Base-by-base conservation (phyloP, 306 rosid species). In the Cicer arietinum region DNA sequence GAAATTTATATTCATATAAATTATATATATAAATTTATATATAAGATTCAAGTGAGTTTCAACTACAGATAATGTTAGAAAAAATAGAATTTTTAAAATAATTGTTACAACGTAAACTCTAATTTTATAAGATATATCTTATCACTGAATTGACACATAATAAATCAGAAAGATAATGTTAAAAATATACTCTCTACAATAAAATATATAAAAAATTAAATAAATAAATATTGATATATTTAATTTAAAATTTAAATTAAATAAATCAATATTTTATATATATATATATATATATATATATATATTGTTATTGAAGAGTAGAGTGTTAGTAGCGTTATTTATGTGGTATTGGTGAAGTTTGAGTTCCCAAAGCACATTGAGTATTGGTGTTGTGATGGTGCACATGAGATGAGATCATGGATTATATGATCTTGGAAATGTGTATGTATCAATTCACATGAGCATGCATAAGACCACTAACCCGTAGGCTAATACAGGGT, bases 401-500 rank as follows among this genome's bases (percentile, higher is more conserved):
- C 84, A 79, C 87, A 82, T 75, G 87, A 77, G 69, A 54, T 81
- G 17, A 76, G 67, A 51, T 80, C 7, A 39, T 61, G 65, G 67
- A 13, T 60, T 25, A 59, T 42, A 10, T 9, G 52, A 74, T 74
- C 84, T 80, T 69, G 90, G 85, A 67, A 86, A 51, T 73, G 85
- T 46, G 37, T 60, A 61, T 80, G 89, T 79, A 60, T 58, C 67
- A 76, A 75, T 77, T 88, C 81, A 77, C 88, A 75, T 79, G 89
- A 83, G 16, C 53, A 78, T 73, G 81, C 67, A 72, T 69, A 20
- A n/a, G 74, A 76, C 76, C 86, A 69, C 84, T 37, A 67, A 66
- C 46, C 86, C 89, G 79, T 52, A 79, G 86, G 89, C 86, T 81
- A 44, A 84, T 79, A 82, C 25, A 67, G 12, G 47, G 88, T 89